Conservation (phyloP, 306 rosid species). For the Betula pendula region DNA sequence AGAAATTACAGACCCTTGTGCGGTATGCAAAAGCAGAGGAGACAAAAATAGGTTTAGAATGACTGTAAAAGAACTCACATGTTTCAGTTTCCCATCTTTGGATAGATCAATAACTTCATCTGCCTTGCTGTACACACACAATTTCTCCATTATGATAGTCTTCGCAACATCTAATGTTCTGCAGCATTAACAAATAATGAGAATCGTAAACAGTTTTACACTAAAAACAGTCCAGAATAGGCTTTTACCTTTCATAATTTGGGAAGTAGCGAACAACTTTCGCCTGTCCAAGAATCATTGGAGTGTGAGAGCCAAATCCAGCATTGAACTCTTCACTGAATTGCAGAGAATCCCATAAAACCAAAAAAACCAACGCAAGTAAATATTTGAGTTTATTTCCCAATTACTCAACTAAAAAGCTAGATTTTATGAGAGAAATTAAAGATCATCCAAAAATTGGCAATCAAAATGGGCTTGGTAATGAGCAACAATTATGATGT, state of each 20-base stretch:
- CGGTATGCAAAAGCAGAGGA: background rate
- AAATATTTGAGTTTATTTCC: slow-evolving; percentile 20
- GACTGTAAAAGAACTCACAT: slow-evolving; percentile 50
- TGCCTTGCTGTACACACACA: slow-evolving; percentile 60
- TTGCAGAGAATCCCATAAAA: slow-evolving; percentile 19
- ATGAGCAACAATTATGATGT: background rate
- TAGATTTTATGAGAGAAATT: slow-evolving; percentile 16
- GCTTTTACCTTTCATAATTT: slow-evolving; percentile 72
- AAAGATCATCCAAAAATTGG: slow-evolving; percentile 12
- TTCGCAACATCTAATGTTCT: slow-evolving; percentile 78
- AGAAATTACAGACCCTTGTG: background rate
- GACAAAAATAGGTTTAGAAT: background rate
- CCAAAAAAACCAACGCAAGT: slow-evolving; percentile 24
- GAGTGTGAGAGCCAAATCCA: slow-evolving; percentile 96
- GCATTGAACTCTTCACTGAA: slow-evolving; percentile 81
- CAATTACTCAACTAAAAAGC: slow-evolving; percentile 12
- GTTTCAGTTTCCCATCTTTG: slow-evolving; percentile 66
- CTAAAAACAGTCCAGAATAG: slow-evolving; percentile 10
- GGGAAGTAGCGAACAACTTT: slow-evolving; percentile 87
- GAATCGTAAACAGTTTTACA: slow-evolving; percentile 20
- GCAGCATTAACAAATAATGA: slow-evolving; percentile 40
- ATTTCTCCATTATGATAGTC: slow-evolving; percentile 67
- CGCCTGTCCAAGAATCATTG: slow-evolving; percentile 95
- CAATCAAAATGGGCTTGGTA: background rate
- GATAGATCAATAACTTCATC: slow-evolving; percentile 73